A percentile compares a stretch with the other conserved stretches of the same genome.
These are phyloP conservation scores for Rhododendron mucronatum DNA, from an alignment of 148 eudicot species.

Conservation along the genomic window DNA sequence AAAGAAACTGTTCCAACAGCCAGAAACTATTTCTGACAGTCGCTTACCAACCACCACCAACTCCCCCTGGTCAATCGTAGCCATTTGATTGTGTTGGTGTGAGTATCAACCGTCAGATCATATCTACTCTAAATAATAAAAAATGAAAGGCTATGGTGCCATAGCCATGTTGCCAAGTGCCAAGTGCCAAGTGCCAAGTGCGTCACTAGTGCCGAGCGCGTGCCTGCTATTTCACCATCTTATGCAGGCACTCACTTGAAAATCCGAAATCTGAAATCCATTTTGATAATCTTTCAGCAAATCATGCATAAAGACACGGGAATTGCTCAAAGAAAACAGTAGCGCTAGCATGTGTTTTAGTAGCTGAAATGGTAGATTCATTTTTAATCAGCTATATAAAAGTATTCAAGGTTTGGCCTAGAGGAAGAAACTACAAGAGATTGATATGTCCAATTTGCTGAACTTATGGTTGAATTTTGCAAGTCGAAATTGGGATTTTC, in stretches of 20 bases:
- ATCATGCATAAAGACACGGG: background rate
- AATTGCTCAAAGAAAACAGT: background rate
- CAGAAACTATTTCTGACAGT: background rate
- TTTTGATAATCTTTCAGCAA: background rate
- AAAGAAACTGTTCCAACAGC: too few species aligned
- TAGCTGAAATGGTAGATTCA: background rate
- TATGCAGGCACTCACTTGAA: background rate
- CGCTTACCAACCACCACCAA: background rate
- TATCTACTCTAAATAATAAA: background rate
- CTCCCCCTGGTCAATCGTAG: background rate
- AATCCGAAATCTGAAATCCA: background rate
- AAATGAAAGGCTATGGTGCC: background rate
- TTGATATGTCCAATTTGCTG: background rate
- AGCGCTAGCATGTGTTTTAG: background rate
- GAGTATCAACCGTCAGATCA: background rate
- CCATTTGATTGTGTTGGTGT: background rate
- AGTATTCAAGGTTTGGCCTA: background rate
- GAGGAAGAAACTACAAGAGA: background rate
- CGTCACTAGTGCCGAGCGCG: too few species aligned
- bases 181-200: too few species aligned
- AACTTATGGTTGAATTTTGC: background rate
- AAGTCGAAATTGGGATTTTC: background rate
- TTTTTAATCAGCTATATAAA: background rate
- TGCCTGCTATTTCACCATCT: background rate
- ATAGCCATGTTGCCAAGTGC: background rate